Conservation (phyloP, 2,329 filamentous ascomycete species). For the Moelleriella libera region DNA sequence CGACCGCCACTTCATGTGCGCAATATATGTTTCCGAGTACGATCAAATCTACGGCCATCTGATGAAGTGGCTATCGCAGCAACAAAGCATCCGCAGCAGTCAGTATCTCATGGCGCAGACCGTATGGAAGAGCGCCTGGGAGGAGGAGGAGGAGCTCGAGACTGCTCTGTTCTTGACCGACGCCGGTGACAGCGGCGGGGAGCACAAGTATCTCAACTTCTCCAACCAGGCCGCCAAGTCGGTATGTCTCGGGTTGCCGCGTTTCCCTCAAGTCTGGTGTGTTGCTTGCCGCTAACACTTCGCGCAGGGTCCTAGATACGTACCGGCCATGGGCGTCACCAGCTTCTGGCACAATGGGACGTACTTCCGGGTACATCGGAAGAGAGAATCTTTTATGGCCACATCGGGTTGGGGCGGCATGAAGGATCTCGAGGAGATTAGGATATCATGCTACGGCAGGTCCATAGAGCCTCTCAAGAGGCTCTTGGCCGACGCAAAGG, state of each 20-base stretch:
- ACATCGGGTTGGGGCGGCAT: slow-evolving; percentile 21
- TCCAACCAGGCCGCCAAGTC: slow-evolving; percentile 31
- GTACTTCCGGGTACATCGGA: slow-evolving; percentile 33
- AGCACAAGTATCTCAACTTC: slow-evolving; percentile 38
- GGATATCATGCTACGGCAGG: slow-evolving; percentile 40
- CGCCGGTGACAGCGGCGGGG: slow-evolving; percentile 23
- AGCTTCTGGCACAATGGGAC: slow-evolving; percentile 38
- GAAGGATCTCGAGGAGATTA: slow-evolving; percentile 37
- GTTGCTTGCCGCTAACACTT: neutral
- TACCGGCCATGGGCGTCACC: slow-evolving; percentile 38
- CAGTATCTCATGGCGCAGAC: slow-evolving; percentile 42
- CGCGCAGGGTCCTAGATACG: slow-evolving; percentile 31
- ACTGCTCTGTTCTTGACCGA: slow-evolving; percentile 19
- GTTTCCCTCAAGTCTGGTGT: neutral
- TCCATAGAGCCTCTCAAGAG: slow-evolving; percentile 37
- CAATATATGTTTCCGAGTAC: slow-evolving; percentile 35
- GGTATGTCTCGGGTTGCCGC: neutral
- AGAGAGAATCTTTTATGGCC: slow-evolving; percentile 25
- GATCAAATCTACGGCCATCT: slow-evolving; percentile 46
- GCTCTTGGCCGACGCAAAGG: slow-evolving; percentile 38
- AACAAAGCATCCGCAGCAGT: slow-evolving; percentile 35
- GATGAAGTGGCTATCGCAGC: slow-evolving; percentile 42
- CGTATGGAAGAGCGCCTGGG: slow-evolving; percentile 39
- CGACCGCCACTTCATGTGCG: slow-evolving; percentile 32
- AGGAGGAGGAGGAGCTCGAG: slow-evolving; percentile 34